These are phyloP conservation scores for Geoglossum glabrum DNA, from an alignment of 495 filamentous ascomycete genomes.

Conservation along the genomic window DNA sequence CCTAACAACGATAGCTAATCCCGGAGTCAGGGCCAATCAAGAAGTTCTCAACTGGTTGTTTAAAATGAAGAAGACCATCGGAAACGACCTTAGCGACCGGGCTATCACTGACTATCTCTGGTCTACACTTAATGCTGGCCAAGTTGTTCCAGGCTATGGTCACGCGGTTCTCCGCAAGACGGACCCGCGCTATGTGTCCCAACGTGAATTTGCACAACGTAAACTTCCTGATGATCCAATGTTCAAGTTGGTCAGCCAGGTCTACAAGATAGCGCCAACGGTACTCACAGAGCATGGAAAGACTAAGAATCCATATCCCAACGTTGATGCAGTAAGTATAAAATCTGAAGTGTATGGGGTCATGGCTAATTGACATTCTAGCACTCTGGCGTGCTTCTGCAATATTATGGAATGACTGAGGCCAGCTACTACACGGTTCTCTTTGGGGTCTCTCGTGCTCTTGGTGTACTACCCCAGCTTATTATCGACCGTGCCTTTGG, in stretches of 20 bases:
- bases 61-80: slow-evolving; percentile 92
- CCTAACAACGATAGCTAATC: slow-evolving; percentile 8
- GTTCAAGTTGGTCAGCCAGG: slow-evolving; percentile 98
- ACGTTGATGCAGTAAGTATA: slow-evolving; percentile 14
- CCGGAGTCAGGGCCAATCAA: slow-evolving; percentile 58
- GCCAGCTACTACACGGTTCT: slow-evolving; percentile 99
- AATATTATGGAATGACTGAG: slow-evolving; percentile 98
- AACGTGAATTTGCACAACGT: slow-evolving; percentile 85
- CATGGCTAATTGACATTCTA: slow-evolving; percentile 5
- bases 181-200: slow-evolving; percentile 91
- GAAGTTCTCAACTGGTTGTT: slow-evolving; percentile 97
- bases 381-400: slow-evolving; percentile 95
- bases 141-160: slow-evolving; percentile 93
- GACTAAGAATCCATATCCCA: slow-evolving; percentile 20
- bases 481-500: slow-evolving; percentile 98
- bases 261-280: slow-evolving; percentile 97
- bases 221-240: slow-evolving; percentile 89
- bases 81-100: slow-evolving; percentile 85
- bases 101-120: slow-evolving; percentile 95
- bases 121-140: slow-evolving; percentile 84
- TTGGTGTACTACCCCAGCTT: slow-evolving; percentile 94
- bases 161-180: slow-evolving; percentile 99
- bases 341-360: neutral
- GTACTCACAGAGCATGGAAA: slow-evolving; percentile 98
- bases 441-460: slow-evolving; percentile 92